A percentile compares a stretch with the other conserved stretches of the same genome.
Evolutionary conservation across 2,329 filamentous ascomycete genomes (phyloP).

Genomic region (Phaeosphaeriaceae sp.): DNA sequence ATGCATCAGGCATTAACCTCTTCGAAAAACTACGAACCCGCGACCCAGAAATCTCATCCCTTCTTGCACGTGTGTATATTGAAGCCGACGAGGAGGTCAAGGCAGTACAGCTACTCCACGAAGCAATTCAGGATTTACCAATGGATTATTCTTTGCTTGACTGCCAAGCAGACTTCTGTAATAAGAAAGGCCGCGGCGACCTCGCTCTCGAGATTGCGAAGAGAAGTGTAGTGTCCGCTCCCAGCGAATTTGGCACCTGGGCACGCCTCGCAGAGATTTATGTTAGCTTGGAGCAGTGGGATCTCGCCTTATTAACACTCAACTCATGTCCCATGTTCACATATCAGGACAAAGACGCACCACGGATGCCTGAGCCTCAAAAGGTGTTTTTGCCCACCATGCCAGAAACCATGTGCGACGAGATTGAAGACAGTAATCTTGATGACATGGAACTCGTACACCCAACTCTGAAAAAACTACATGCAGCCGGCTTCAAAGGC

Average conservation of each 20-base stretch:
- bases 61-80: constrained; percentile 88
- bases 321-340: constrained; percentile 99
- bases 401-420: constrained; percentile 87
- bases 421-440: constrained; percentile 88
- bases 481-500: constrained; percentile 88
- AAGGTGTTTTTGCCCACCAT: constrained; percentile 87
- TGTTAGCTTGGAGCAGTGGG: constrained; percentile 93
- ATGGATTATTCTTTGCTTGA: constrained; percentile 99
- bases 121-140: constrained; percentile 85
- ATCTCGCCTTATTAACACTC: constrained; percentile 89
- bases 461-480: constrained; percentile 81
- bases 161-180: constrained; percentile 88
- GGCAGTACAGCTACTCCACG: constrained; percentile 84
- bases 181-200: constrained; percentile 83
- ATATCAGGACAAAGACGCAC: constrained; percentile 97
- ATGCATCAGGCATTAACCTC: constrained; percentile 93
- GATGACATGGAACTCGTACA: constrained; percentile 86
- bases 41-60: constrained; percentile 91
- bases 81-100: constrained; percentile 98
- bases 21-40: constrained; percentile 93
- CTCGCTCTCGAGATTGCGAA: constrained; percentile 94
- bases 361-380: constrained; percentile 89
- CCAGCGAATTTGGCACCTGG: constrained; percentile 97
- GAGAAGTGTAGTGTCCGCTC: constrained; percentile 90
- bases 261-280: constrained; percentile 92